Evolutionary conservation across 768 basidiomycete species (phyloP).

Genomic region (Cyclocybe aegerita): DNA sequence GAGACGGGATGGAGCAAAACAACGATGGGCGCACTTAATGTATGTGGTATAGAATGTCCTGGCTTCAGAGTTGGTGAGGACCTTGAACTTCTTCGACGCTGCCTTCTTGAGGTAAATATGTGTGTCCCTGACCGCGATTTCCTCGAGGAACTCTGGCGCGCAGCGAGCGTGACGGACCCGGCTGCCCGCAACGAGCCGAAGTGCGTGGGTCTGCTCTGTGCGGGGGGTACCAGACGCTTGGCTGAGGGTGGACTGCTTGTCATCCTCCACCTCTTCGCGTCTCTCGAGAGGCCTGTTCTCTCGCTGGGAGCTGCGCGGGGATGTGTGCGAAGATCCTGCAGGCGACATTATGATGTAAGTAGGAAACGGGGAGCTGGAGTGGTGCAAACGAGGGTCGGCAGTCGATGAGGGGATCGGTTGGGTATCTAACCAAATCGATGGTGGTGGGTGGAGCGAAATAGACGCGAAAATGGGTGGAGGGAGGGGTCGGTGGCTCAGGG

Average conservation of each 20-base stretch:
- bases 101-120: slow-evolving; percentile 27
- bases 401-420: slow-evolving; percentile 7
- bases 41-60: slow-evolving; percentile 40
- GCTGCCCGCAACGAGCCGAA: slow-evolving; percentile 33
- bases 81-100: slow-evolving; percentile 35
- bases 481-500: slow-evolving; percentile 16
- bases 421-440: slow-evolving; percentile 25
- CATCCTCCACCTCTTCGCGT: slow-evolving; percentile 21
- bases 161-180: slow-evolving; percentile 42
- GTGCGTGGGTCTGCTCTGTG: slow-evolving; percentile 23
- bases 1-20: neutral
- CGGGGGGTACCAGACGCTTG: slow-evolving; percentile 22
- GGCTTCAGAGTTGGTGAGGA: slow-evolving; percentile 42
- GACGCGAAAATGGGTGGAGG: slow-evolving; percentile 16
- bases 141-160: slow-evolving; percentile 44
- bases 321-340: slow-evolving; percentile 17
- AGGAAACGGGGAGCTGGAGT: slow-evolving; percentile 7
- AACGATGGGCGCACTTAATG: slow-evolving; percentile 31
- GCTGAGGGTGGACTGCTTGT: slow-evolving; percentile 24
- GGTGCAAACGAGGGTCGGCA: neutral
- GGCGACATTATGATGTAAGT: slow-evolving; percentile 15
- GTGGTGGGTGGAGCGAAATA: slow-evolving; percentile 6
- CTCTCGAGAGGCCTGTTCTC: slow-evolving; percentile 17
- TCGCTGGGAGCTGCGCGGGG: slow-evolving; percentile 19
- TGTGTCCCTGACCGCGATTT: slow-evolving; percentile 32